These are phyloP conservation scores for Discostella pseudostelligera DNA, from an alignment of 108 stramenopile species.

Conservation along the genomic window DNA sequence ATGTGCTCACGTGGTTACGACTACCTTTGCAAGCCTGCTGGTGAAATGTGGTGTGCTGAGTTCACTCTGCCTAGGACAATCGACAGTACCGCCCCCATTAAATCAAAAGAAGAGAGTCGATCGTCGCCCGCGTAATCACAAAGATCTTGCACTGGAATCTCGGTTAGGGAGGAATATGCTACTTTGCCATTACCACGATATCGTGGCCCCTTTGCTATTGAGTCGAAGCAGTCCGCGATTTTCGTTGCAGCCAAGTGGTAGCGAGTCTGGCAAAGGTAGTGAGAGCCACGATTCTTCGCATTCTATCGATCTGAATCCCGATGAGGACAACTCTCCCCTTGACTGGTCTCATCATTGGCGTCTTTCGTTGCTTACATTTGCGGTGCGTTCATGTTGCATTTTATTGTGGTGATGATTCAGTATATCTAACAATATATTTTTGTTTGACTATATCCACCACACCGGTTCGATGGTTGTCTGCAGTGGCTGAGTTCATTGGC, in stretches of 20 bases:
- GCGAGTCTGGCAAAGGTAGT: slow-evolving; percentile 5
- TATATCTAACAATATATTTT: too few species aligned
- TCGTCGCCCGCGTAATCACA: slow-evolving; percentile 10
- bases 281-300: neutral
- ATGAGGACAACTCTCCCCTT: slow-evolving; percentile 17
- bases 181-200: slow-evolving; percentile 74
- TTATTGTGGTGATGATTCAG: neutral
- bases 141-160: slow-evolving; percentile 50
- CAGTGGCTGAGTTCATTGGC: slow-evolving; percentile 77
- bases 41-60: slow-evolving; percentile 70
- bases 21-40: slow-evolving; percentile 61
- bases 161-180: slow-evolving; percentile 76
- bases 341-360: slow-evolving; percentile 82
- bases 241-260: slow-evolving; percentile 13
- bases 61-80: slow-evolving; percentile 17
- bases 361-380: slow-evolving; percentile 60
- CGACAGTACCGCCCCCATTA: neutral
- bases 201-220: slow-evolving; percentile 79
- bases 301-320: slow-evolving; percentile 16
- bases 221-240: slow-evolving; percentile 57
- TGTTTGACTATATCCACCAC: too few species aligned
- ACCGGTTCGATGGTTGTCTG: neutral
- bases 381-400: slow-evolving; percentile 26
- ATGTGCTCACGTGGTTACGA: slow-evolving; percentile 66
- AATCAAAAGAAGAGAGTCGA: slow-evolving; percentile 6